Evolutionary conservation across 2,329 filamentous ascomycete species (phyloP), one percentile per base, ranked within the genome.

Genomic region (Trichoderma sp.): DNA sequence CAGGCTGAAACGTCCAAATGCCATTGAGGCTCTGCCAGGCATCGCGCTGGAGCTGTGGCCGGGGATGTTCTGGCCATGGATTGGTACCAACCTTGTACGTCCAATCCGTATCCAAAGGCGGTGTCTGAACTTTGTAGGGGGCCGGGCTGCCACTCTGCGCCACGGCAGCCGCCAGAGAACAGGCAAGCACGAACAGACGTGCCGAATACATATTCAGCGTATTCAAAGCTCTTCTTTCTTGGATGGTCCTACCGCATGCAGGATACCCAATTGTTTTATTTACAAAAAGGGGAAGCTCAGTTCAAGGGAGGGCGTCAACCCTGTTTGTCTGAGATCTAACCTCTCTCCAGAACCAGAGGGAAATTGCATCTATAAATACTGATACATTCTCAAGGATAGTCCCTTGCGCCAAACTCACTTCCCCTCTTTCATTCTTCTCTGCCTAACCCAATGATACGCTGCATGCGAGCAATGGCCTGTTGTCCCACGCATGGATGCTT

Each of bases 21-120:
- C 90, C 90, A 75, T 91, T 91, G 6, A 91, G 83, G 62, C 85
- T 90, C 80, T 88, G 83, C 89, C 89, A 91, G 6, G 83, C 79
- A 5, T 88, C 83, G 5, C 89, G 87, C 45, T 86, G 85, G 9
- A 91, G 86, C 78, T 88, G 89, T 3, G 90, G 90, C 0, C 89
- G 87, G 11, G 90, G 90, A 77, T 91, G 86, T 66, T 91, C 88
- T 2, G 88, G 88, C 89, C 89, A 90, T 0, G 89, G 88, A 53
- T 87, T 82, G 1, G 84, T 88, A 41, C 89, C 88, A 24, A 89
- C 87, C 6, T 85, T 82, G 73, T 85, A 81, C 1, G 89, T 90
- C 88, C 88, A 90, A 9, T 86, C 83, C 3, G 87, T 89, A 76
- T 87, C 86, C 3, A 88, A 83, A 0, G 85, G 86, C 16, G 85